Evolutionary conservation across 192 early-diverging fungal genomes (phyloP), one percentile per base, ranked within the genome.

Genomic region (Pilaira anomala): DNA sequence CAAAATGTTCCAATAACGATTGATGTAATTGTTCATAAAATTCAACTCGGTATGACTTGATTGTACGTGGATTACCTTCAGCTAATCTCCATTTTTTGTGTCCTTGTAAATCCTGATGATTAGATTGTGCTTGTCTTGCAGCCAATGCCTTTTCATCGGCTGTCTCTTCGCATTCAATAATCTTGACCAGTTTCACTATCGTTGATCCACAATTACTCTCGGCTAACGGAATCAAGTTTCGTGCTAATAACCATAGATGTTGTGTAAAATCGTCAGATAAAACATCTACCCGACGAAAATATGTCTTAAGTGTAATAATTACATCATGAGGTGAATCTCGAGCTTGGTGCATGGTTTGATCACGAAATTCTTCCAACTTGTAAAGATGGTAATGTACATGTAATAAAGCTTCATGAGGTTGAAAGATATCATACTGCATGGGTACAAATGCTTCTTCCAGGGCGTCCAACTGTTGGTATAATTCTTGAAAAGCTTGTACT

Each of bases 81-180:
- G 66, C 68, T 36, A 74, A 53, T 63, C 76, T 41, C 68, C 60
- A 77, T 66, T 76, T 69, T 73, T 83, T 58, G 46, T 52, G n/a
- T 61, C 75, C 21, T 4, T 75, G 78, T 2, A 86, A 58, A 28
- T 76, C 74, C 25, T 80, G 79, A 29, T 77, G 71, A 48, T 71
- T 82, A 21, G 73, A 48, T 18, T 75, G 74, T 3, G 77, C 79
- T 24, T 77, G 78, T 28, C 72, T 61, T 26, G 79, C 78, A 12
- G 78, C 69, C 41, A 68, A 66, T 0, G 84, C 84, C 40, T 88
- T 76, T 66, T 93, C 89, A 77, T 99, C 97, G 1, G 89, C 88
- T 8, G 76, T 73, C 73, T 99, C 97, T 70, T 99, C 97, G 14
- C 73, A 75, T 72, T 99, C 97, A 52, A 99, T 89, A 24, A 98